Percentiles rank a stretch among this genome's conserved stretches.
Evolutionary conservation across 139 green algal genomes (phyloP).

Genomic region (Microglena sp.): DNA sequence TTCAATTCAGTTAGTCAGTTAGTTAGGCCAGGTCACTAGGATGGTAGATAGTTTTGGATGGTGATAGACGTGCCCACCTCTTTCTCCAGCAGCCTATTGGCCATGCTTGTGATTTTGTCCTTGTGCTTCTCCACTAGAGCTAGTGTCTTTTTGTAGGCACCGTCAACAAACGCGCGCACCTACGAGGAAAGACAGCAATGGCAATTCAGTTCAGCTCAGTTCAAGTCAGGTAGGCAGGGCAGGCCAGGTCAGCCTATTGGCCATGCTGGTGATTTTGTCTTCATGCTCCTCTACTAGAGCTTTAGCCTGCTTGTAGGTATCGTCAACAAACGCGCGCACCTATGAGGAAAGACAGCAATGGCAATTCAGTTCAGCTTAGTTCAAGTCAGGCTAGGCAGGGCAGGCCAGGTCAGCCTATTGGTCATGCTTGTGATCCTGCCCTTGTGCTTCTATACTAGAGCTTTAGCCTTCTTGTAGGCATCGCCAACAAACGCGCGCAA

Average conservation of each 20-base stretch:
- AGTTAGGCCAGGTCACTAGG: too few species aligned
- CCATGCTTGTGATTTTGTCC: conserved; percentile 80
- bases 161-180: conserved; percentile 63
- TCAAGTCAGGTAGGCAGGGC: too few species aligned
- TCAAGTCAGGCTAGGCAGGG: too few species aligned
- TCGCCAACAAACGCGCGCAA: conserved; percentile 60
- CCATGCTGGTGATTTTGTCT: conserved; percentile 80
- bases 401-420: too few species aligned
- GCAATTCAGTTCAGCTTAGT: too few species aligned
- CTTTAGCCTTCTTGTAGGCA: conserved; percentile 76
- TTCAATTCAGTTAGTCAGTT: too few species aligned
- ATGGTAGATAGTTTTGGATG: too few species aligned
- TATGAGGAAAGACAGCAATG: too few species aligned
- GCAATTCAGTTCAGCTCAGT: too few species aligned
- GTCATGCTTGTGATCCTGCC: conserved; percentile 49
- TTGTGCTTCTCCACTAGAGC: conserved; percentile 73
- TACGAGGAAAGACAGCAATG: too few species aligned
- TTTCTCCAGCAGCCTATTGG: conserved; percentile 45
- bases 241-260: too few species aligned
- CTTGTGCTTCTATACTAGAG: conserved; percentile 75
- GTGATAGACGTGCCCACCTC: conserved; percentile 29
- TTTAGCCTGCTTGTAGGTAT: conserved; percentile 75
- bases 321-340: conserved; percentile 63
- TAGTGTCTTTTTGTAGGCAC: conserved; percentile 78
- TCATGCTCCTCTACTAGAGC: conserved; percentile 73